phyloP scores from a whole-genome alignment of 257 asterid genomes.

The Penstemon newberryi region DNA sequence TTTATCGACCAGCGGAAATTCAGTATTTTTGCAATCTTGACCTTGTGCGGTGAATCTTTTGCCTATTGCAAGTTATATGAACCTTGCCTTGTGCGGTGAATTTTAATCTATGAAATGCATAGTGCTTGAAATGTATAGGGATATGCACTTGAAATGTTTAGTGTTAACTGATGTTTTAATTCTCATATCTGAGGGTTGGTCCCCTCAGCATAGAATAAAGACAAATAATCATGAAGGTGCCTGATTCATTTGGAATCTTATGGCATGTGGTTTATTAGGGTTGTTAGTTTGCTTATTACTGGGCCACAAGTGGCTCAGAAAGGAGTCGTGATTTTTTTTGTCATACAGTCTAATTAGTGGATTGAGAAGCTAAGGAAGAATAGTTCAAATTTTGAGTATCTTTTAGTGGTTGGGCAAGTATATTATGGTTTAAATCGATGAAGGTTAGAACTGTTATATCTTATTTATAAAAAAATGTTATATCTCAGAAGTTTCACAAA shows the following conservation, averaged over 20 bases:
- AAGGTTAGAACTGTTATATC: not conserved
- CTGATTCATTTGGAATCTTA: conserved; percentile 12
- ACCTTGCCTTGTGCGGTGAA: not conserved
- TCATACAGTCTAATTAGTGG: conserved; percentile 11
- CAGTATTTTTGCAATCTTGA: conserved; percentile 15
- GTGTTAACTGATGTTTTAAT: no score
- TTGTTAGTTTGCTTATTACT: conserved; percentile 12
- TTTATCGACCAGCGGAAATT: conserved; percentile 18
- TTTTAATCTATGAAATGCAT: not conserved
- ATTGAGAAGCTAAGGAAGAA: conserved; percentile 4
- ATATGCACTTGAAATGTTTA: not conserved
- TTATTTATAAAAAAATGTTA: not conserved
- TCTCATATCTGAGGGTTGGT: conserved; percentile 21
- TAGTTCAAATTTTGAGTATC: not conserved
- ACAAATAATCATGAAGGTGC: conserved; percentile 18
- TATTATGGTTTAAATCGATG: not conserved
- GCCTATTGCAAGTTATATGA: not conserved
- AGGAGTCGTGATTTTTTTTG: conserved; percentile 8
- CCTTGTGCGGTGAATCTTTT: not conserved
- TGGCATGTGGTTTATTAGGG: conserved; percentile 10
- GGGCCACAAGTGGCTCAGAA: conserved; percentile 2
- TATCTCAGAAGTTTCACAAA: not conserved
- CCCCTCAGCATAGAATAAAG: conserved; percentile 16
- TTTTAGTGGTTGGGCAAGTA: not conserved
- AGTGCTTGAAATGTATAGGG: not conserved